Base-by-base conservation (phyloP, 1,139 yeast genomes). In the Spathaspora sp. region DNA sequence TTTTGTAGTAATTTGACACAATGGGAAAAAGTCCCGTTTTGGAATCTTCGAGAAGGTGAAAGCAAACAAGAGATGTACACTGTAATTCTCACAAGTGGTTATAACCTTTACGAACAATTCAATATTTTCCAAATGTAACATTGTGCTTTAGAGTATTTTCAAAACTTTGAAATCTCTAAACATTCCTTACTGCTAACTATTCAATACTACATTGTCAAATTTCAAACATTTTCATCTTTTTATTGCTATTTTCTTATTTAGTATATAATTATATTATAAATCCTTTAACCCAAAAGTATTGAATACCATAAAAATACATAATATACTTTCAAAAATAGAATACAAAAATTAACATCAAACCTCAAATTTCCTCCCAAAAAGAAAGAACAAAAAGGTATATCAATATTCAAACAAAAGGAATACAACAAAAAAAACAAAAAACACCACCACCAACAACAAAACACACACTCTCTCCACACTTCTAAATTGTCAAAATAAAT, bases 271-370 rank as follows among this genome's bases (percentile, higher is more conserved):
- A 27, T 31, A 42, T 38, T 57, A 58, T 63, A 61, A 62, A 60
- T 62, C 68, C 67, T 58, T 60, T 56, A 61, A 62, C 65, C 67
- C 67, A 61, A 45, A 57, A 42, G 34, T 36, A 27, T 33, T 33
- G 36, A 41, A 56, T 55, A 51, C 61, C 56, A 55, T 51, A 55
- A 54, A 61, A 60, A 55, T 61, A 63, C 67, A 62, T 58, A 59
- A 60, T 60, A 57, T 59, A 60, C 56, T 58, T 53, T 41, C 39
- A 41, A 54, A 58, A 55, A 55, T 52, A 57, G 57, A 57, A 56
- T 54, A 51, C 58, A 45, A 51, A 37, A 37, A 37, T 37, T 17
- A 20, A 37, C 24, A 20, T 37, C 39, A 37, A 20, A 37, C 23
- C 26, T n/a, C 26, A 37, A 23, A 23, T 36, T 15, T 24, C 15